phyloP scores from a whole-genome alignment of 2,329 filamentous ascomycete species.

The Calonectria hongkongensis region DNA sequence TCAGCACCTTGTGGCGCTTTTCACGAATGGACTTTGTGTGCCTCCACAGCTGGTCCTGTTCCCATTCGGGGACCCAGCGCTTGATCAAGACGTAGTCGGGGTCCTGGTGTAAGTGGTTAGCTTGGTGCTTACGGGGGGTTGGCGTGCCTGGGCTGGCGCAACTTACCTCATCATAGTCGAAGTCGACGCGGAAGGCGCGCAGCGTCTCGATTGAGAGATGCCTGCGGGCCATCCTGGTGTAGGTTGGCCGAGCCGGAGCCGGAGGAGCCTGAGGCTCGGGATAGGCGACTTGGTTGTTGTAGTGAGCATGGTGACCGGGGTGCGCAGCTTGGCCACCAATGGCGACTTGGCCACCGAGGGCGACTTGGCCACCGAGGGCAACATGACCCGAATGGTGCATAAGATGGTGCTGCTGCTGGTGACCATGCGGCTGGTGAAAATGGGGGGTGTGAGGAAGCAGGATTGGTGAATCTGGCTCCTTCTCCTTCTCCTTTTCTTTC shows the following conservation, averaged over 20 bases:
- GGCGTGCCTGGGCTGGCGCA: background rate
- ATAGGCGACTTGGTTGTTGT: conserved; percentile 16
- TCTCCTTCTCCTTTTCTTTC: conserved; percentile 52
- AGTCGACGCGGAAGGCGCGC: conserved; percentile 73
- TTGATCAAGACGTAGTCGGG: conserved; percentile 84
- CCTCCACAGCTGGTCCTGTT: conserved; percentile 83
- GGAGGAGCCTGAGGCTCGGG: background rate
- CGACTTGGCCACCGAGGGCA: background rate
- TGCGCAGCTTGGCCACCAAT: background rate
- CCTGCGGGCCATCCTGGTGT: conserved; percentile 78
- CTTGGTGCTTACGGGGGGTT: background rate
- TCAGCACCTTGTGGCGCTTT: conserved; percentile 67
- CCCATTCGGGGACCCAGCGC: conserved; percentile 81
- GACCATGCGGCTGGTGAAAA: conserved; percentile 28
- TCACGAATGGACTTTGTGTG: conserved; percentile 81
- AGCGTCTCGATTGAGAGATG: conserved; percentile 79
- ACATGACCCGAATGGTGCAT: background rate
- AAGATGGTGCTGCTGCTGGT: background rate
- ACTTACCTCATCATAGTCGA: conserved; percentile 74
- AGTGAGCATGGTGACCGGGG: background rate
- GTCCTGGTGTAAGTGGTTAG: conserved; percentile 69
- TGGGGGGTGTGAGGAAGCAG: conserved; percentile 3
- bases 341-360: background rate
- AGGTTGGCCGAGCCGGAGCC: conserved; percentile 67
- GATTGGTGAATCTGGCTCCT: conserved; percentile 28